These are phyloP conservation scores for Suillus cothurnatus DNA, from an alignment of 768 basidiomycete genomes.

Conservation along the genomic window DNA sequence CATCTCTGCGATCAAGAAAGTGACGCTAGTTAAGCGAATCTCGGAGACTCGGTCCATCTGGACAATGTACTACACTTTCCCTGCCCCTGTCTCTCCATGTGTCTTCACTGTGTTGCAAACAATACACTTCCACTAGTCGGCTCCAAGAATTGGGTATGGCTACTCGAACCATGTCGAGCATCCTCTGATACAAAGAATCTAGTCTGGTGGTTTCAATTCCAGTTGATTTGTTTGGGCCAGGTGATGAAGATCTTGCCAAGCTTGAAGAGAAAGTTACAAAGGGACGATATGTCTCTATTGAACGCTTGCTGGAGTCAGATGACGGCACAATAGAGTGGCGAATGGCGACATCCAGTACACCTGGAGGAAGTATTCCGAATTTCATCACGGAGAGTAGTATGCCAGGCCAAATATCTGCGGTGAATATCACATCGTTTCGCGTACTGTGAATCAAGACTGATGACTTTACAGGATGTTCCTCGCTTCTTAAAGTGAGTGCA, in stretches of 20 bases:
- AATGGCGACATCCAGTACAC: slow-evolving; percentile 77
- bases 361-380: slow-evolving; percentile 68
- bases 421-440: slow-evolving; percentile 24
- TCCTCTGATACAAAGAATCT: not conserved
- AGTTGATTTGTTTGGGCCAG: slow-evolving; percentile 56
- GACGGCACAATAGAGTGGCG: slow-evolving; percentile 73
- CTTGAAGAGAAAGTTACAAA: slow-evolving; percentile 65
- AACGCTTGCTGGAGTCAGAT: slow-evolving; percentile 62
- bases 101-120: slow-evolving; percentile 77
- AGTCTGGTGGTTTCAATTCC: slow-evolving; percentile 61
- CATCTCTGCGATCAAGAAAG: slow-evolving; percentile 65
- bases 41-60: slow-evolving; percentile 68
- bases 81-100: slow-evolving; percentile 69
- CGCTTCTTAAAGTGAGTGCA: slow-evolving; percentile 74
- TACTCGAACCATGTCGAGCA: no score
- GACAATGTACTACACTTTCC: slow-evolving; percentile 73
- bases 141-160: slow-evolving; percentile 62
- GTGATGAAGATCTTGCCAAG: slow-evolving; percentile 56
- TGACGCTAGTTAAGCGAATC: slow-evolving; percentile 59
- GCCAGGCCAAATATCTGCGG: slow-evolving; percentile 63
- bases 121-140: slow-evolving; percentile 48
- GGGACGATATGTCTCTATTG: slow-evolving; percentile 72
- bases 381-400: slow-evolving; percentile 65
- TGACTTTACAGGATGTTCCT: slow-evolving; percentile 59
- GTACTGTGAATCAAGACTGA: slow-evolving; percentile 5